A percentile compares a stretch with the other conserved stretches of the same genome.
Evolutionary conservation across 495 filamentous ascomycete genomes (phyloP).

Genomic region (Penicillium fimorum): DNA sequence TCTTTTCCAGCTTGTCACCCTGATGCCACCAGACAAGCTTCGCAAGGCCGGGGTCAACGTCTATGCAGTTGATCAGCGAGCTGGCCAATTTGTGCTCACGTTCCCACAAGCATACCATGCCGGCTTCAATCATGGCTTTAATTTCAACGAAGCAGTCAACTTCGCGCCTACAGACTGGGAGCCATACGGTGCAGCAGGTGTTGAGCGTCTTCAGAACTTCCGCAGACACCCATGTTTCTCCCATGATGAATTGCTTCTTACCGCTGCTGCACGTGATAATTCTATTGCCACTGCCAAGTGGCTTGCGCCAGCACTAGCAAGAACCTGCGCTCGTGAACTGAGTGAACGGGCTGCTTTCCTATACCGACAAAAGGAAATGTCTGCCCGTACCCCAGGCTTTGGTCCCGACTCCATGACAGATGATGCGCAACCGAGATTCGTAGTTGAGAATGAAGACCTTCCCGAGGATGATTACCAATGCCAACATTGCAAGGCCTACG

Average conservation of each 20-base stretch:
- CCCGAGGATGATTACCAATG: conserved; percentile 90
- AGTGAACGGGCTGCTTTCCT: conserved; percentile 65
- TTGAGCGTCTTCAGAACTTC: conserved; percentile 82
- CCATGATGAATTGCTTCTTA: conserved; percentile 93
- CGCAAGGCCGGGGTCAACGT: conserved; percentile 91
- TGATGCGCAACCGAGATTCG: conserved; percentile 43
- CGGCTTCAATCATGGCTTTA: conserved; percentile 95
- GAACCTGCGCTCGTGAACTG: conserved; percentile 71
- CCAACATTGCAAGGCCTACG: conserved; percentile 85
- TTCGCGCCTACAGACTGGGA: conserved; percentile 98
- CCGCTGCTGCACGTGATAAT: conserved; percentile 73
- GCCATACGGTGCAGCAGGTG: conserved; percentile 82
- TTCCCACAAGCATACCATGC: conserved; percentile 92
- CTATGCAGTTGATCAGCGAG: conserved; percentile 89
- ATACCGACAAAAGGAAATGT: conserved; percentile 57
- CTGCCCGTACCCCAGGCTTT: conserved; percentile 44
- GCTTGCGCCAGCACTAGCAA: conserved; percentile 81
- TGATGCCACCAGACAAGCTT: conserved; percentile 92
- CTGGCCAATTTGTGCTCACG: conserved; percentile 94
- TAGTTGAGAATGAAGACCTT: conserved; percentile 68
- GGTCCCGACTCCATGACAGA: conserved; percentile 31
- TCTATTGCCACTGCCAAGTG: conserved; percentile 94
- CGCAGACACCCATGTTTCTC: conserved; percentile 94
- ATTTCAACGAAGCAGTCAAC: conserved; percentile 99
- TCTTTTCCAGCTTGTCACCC: conserved; percentile 92